These are phyloP conservation scores for Spatholobus suberectus DNA, from an alignment of 306 rosid species.

Conservation along the genomic window DNA sequence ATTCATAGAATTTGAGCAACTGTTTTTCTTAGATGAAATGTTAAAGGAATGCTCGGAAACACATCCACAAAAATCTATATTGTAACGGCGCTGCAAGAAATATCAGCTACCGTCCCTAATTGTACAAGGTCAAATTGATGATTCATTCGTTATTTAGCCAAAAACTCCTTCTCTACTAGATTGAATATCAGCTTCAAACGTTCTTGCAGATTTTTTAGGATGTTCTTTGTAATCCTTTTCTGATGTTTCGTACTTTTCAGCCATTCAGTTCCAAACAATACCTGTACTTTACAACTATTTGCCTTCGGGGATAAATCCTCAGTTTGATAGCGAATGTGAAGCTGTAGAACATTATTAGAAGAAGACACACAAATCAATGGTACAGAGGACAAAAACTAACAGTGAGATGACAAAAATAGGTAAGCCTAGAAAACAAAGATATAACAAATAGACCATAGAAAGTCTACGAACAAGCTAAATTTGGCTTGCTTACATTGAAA, in stretches of 20 bases:
- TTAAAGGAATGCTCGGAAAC: background rate
- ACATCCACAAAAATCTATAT: background rate
- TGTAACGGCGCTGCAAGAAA: conserved; percentile 8
- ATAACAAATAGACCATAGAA: conserved; percentile 25
- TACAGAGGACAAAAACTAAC: background rate
- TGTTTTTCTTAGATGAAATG: too few species aligned
- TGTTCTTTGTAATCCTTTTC: conserved; percentile 79
- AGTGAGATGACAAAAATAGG: background rate
- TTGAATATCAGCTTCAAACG: conserved; percentile 55
- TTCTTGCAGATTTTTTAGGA: conserved; percentile 66
- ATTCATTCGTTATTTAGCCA: conserved; percentile 43
- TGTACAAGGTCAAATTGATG: conserved; percentile 42
- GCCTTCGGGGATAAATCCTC: conserved; percentile 64
- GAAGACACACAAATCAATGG: conserved; percentile 34
- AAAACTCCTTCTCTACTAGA: conserved; percentile 75
- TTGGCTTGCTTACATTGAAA: conserved; percentile 70
- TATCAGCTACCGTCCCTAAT: conserved; percentile 32
- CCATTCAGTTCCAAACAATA: conserved; percentile 88
- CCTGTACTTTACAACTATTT: conserved; percentile 66
- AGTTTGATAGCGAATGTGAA: conserved; percentile 79
- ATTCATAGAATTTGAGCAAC: background rate
- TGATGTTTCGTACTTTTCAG: conserved; percentile 79
- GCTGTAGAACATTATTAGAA: conserved; percentile 66
- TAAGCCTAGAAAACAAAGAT: background rate
- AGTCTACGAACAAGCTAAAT: conserved; percentile 18